Percentiles rank a stretch among this genome's conserved stretches.
These are phyloP conservation scores for Penicillium aurantiogriseum DNA, from an alignment of 2,329 filamentous ascomycete genomes.

Conservation along the genomic window DNA sequence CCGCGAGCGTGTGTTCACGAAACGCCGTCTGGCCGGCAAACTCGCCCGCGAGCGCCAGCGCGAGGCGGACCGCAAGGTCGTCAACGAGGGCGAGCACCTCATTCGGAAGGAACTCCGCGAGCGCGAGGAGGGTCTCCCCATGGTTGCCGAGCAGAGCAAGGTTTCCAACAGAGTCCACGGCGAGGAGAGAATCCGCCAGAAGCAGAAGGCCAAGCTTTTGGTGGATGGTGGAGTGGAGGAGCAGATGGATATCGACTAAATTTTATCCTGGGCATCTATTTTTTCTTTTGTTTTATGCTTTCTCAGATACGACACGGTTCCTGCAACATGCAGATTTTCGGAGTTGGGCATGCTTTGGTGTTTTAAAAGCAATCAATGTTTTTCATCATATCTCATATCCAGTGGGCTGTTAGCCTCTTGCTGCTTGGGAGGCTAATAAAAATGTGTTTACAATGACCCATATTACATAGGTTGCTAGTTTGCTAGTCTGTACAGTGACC, in stretches of 20 bases:
- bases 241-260: slow-evolving; percentile 50
- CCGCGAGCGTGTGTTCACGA: slow-evolving; percentile 90
- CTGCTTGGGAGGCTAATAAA: slow-evolving; percentile 7
- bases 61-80: slow-evolving; percentile 78
- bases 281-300: slow-evolving; percentile 22
- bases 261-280: slow-evolving; percentile 12
- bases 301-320: slow-evolving; percentile 28
- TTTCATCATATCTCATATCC: slow-evolving; percentile 15
- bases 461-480: slow-evolving; percentile 13
- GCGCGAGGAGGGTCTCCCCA: slow-evolving; percentile 50
- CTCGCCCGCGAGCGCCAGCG: slow-evolving; percentile 68
- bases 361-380: slow-evolving; percentile 30
- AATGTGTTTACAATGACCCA: slow-evolving; percentile 10
- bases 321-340: slow-evolving; percentile 16
- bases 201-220: slow-evolving; percentile 46
- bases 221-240: slow-evolving; percentile 47
- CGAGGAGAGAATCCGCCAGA: slow-evolving; percentile 43
- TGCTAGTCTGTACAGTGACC: slow-evolving; percentile 10
- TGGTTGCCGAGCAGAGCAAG: slow-evolving; percentile 38
- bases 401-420: slow-evolving; percentile 9
- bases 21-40: slow-evolving; percentile 88
- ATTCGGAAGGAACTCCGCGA: slow-evolving; percentile 68
- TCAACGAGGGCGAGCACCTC: slow-evolving; percentile 88
- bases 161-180: slow-evolving; percentile 39
- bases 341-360: slow-evolving; percentile 29